Percentiles rank a stretch among this genome's conserved stretches.
Evolutionary conservation across 768 basidiomycete genomes (phyloP).

Genomic region (Kwoniella newhampshirensis): DNA sequence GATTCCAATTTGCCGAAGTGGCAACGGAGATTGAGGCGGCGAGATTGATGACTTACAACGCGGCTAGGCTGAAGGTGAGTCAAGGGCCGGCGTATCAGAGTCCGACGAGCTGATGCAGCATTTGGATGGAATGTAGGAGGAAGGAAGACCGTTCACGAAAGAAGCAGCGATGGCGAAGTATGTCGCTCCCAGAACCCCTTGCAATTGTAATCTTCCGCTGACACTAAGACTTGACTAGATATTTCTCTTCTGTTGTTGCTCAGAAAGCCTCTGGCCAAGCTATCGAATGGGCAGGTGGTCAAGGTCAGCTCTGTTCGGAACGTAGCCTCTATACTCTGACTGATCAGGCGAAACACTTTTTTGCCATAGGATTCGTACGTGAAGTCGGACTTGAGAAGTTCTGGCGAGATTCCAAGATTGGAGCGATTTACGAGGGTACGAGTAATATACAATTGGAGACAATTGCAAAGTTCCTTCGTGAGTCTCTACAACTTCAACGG

Average conservation of each 20-base stretch:
- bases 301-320: constrained; percentile 55
- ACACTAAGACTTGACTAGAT: constrained; percentile 48
- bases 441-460: constrained; percentile 98
- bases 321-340: background rate
- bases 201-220: background rate
- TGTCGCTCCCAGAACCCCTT: constrained; percentile 4
- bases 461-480: constrained; percentile 79
- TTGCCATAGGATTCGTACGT: constrained; percentile 52
- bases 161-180: constrained; percentile 96
- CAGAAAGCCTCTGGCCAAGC: constrained; percentile 82
- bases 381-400: constrained; percentile 91
- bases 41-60: constrained; percentile 90
- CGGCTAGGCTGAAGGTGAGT: constrained; percentile 67
- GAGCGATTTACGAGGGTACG: constrained; percentile 62
- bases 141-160: constrained; percentile 78
- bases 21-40: constrained; percentile 88
- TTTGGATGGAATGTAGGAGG: constrained; percentile 64
- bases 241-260: constrained; percentile 82
- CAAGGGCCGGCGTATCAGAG: too few relatives aligned
- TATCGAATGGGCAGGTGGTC: constrained; percentile 94
- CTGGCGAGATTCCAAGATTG: constrained; percentile 72
- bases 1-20: constrained; percentile 87
- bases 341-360: background rate
- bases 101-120: constrained; percentile 50
- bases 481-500: constrained; percentile 10